Conservation (phyloP, 2,329 filamentous ascomycete genomes). For the Colletotrichum eleusines region DNA sequence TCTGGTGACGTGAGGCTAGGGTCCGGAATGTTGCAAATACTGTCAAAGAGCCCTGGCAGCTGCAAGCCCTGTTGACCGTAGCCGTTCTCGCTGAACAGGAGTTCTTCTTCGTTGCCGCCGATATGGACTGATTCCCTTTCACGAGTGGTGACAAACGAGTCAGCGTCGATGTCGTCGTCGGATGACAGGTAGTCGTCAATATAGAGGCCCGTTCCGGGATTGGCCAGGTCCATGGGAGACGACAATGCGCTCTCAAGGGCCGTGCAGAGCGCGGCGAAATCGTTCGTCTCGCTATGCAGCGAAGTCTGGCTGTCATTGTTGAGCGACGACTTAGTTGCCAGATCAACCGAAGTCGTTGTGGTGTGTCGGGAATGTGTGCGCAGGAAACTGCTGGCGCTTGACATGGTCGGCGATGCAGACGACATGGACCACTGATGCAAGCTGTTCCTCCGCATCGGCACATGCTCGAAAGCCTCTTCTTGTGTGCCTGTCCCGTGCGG, state of each 20-base stretch:
- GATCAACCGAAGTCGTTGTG: slow-evolving; percentile 59
- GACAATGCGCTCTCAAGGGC: slow-evolving; percentile 32
- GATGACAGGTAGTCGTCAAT: slow-evolving; percentile 56
- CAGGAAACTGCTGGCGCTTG: slow-evolving; percentile 55
- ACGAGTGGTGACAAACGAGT: slow-evolving; percentile 47
- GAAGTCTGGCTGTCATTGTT: slow-evolving; percentile 39
- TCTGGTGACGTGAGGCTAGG: slow-evolving; percentile 17
- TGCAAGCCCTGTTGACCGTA: slow-evolving; percentile 51
- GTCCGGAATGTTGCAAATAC: slow-evolving; percentile 33
- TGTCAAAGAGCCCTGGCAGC: slow-evolving; percentile 52
- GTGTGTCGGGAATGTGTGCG: slow-evolving; percentile 59
- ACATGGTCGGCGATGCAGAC: slow-evolving; percentile 55
- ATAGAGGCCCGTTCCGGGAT: slow-evolving; percentile 47
- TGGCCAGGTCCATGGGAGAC: slow-evolving; percentile 5
- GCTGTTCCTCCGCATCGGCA: slow-evolving; percentile 53
- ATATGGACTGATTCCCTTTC: slow-evolving; percentile 31
- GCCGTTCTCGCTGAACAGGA: slow-evolving; percentile 52
- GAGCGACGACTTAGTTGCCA: slow-evolving; percentile 44
- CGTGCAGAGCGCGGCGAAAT: slow-evolving; percentile 39
- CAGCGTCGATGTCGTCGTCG: slow-evolving; percentile 54
- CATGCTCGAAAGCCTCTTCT: slow-evolving; percentile 52
- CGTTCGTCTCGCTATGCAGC: slow-evolving; percentile 33
- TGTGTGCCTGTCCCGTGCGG: slow-evolving; percentile 45
- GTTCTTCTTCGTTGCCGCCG: slow-evolving; percentile 52
- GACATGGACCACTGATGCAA: slow-evolving; percentile 57